Evolutionary conservation across 2,329 filamentous ascomycete species (phyloP).

Genomic region (Chrysosporium keratinophilum): DNA sequence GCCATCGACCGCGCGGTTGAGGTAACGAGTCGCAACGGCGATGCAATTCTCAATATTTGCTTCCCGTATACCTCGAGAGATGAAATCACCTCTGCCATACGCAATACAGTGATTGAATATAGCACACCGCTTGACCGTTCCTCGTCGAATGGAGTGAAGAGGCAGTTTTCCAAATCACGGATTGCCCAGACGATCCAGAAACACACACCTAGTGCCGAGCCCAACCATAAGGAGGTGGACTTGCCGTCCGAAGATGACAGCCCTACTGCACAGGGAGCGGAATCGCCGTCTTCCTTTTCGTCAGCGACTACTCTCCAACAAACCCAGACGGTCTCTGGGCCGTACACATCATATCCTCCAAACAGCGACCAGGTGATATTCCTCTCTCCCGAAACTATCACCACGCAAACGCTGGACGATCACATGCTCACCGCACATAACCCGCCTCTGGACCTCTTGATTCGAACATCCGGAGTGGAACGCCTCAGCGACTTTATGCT

Average conservation of each 20-base stretch:
- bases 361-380: constrained; percentile 31
- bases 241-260: constrained; percentile 19
- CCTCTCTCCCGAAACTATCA: constrained; percentile 81
- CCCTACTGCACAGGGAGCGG: constrained; percentile 11
- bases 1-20: constrained; percentile 78
- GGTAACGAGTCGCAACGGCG: constrained; percentile 76
- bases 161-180: constrained; percentile 75
- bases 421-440: constrained; percentile 81
- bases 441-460: constrained; percentile 79
- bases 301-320: constrained; percentile 42
- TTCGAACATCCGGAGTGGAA: constrained; percentile 87
- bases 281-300: constrained; percentile 31
- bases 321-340: constrained; percentile 20
- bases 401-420: constrained; percentile 64
- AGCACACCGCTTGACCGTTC: constrained; percentile 54
- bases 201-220: constrained; percentile 45
- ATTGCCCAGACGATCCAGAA: constrained; percentile 78
- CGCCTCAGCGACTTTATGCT: constrained; percentile 96
- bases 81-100: constrained; percentile 85
- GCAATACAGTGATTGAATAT: constrained; percentile 77
- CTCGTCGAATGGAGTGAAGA: constrained; percentile 34
- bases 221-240: constrained; percentile 22
- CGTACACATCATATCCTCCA: constrained; percentile 16
- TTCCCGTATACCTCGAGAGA: constrained; percentile 95
- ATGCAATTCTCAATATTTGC: constrained; percentile 79